Conservation (phyloP, 148 eudicot species). For the Gaultheria prostrata region DNA sequence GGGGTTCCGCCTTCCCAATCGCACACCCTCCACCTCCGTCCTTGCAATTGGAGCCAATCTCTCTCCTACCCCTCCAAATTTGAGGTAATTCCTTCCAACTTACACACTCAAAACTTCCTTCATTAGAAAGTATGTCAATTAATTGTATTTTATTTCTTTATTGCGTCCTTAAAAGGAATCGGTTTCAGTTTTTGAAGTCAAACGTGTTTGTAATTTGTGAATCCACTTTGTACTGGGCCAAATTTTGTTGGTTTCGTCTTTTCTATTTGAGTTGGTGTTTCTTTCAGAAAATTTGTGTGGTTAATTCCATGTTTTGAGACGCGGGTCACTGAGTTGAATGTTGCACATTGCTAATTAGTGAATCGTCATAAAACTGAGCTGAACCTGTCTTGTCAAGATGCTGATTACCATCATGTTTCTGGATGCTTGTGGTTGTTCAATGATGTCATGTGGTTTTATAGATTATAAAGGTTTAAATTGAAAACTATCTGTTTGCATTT, state of each 20-base stretch:
- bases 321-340: not conserved
- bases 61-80: not conserved
- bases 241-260: not conserved
- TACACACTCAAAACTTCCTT: not conserved
- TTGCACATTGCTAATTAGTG: not conserved
- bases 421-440: not conserved
- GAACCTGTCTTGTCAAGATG: no score
- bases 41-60: not conserved
- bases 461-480: no score
- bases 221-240: not conserved
- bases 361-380: not conserved
- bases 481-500: not conserved
- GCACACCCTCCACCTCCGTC: conserved; percentile 2
- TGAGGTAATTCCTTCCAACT: conserved; percentile 11
- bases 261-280: conserved; percentile 6
- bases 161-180: not conserved
- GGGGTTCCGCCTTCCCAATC: conserved; percentile 10
- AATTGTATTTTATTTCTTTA: not conserved
- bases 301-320: conserved; percentile 1
- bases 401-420: not conserved
- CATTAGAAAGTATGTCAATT: not conserved
- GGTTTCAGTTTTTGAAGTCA: not conserved
- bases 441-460: not conserved
- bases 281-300: not conserved
- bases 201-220: not conserved